Evolutionary conservation across 495 filamentous ascomycete genomes (phyloP).

Genomic region (Xylaria venustula): DNA sequence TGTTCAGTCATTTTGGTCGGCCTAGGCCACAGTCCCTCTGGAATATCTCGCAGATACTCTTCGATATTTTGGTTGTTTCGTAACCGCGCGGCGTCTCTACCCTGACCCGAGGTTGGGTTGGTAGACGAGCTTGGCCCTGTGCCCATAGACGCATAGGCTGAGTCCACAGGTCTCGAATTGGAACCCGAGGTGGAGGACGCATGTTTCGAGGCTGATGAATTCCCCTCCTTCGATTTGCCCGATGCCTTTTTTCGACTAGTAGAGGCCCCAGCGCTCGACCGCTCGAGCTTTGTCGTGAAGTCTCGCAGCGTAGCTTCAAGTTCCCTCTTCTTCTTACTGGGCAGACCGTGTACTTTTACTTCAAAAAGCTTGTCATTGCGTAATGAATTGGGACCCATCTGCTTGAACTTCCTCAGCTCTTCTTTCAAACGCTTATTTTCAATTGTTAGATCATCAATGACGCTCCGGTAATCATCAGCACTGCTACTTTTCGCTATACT

Average conservation of each 20-base stretch:
- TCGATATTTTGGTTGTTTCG: constrained; percentile 53
- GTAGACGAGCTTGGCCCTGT: constrained; percentile 45
- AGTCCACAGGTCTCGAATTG: constrained; percentile 59
- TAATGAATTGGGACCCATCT: constrained; percentile 57
- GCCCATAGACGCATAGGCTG: constrained; percentile 73
- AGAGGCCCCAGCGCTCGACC: constrained; percentile 35
- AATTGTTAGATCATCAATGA: constrained; percentile 71
- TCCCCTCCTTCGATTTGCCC: constrained; percentile 30
- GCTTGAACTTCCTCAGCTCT: constrained; percentile 65
- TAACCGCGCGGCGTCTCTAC: constrained; percentile 23
- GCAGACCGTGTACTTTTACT: constrained; percentile 67
- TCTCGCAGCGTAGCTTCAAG: constrained; percentile 67
- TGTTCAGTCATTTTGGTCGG: constrained; percentile 58
- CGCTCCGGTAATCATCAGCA: constrained; percentile 59
- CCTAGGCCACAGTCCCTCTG: constrained; percentile 55
- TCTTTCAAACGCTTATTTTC: constrained; percentile 70
- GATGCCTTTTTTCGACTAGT: constrained; percentile 31
- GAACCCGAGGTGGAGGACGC: constrained; percentile 52
- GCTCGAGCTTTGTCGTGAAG: constrained; percentile 59
- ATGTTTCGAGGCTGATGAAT: constrained; percentile 42
- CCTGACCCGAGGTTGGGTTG: constrained; percentile 27
- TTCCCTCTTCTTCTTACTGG: constrained; percentile 65
- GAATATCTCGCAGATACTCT: constrained; percentile 61
- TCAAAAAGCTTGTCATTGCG: constrained; percentile 71
- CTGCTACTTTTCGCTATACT: constrained; percentile 47